Conservation (phyloP, 352 stramenopile genomes). For the Aphanomyces euteiches region DNA sequence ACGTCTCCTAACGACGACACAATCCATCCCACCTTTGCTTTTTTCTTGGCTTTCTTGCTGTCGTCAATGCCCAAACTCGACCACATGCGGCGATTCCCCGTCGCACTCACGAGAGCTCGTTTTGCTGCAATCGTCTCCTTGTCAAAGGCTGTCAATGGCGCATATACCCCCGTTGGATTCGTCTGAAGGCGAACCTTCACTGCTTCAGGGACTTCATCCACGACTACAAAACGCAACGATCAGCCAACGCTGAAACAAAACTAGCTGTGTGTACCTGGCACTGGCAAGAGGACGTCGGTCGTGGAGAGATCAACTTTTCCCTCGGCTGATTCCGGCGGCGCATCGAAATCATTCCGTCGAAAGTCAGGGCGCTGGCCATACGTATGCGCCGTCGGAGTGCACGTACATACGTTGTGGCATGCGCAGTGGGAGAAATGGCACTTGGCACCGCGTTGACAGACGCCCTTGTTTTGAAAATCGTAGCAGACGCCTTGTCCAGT, state of each 20-base stretch:
- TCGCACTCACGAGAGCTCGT: conserved; percentile 60
- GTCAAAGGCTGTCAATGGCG: conserved; percentile 69
- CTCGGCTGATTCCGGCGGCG: conserved; percentile 38
- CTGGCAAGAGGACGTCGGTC: neutral
- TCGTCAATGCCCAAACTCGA: conserved; percentile 80
- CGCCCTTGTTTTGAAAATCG: conserved; percentile 86
- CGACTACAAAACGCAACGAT: neutral
- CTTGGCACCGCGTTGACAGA: conserved; percentile 75
- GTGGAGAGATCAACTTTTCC: neutral
- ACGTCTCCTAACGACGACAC: conserved; percentile 72
- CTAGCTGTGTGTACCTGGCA: too few species aligned
- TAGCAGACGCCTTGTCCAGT: conserved; percentile 79
- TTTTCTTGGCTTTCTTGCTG: conserved; percentile 32
- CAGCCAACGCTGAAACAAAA: too few species aligned
- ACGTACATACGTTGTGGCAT: conserved; percentile 82
- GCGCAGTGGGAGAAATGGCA: conserved; percentile 87
- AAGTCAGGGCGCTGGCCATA: conserved; percentile 83
- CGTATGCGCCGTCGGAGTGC: conserved; percentile 75
- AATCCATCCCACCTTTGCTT: conserved; percentile 51
- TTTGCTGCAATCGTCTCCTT: conserved; percentile 80
- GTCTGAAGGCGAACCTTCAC: neutral
- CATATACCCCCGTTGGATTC: conserved; percentile 44
- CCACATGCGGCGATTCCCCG: conserved; percentile 80
- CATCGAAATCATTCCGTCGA: conserved; percentile 75
- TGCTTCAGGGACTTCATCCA: neutral